Evolutionary conservation across 148 eudicot genomes (phyloP).

Genomic region (Mesembryanthemum crystallinum): DNA sequence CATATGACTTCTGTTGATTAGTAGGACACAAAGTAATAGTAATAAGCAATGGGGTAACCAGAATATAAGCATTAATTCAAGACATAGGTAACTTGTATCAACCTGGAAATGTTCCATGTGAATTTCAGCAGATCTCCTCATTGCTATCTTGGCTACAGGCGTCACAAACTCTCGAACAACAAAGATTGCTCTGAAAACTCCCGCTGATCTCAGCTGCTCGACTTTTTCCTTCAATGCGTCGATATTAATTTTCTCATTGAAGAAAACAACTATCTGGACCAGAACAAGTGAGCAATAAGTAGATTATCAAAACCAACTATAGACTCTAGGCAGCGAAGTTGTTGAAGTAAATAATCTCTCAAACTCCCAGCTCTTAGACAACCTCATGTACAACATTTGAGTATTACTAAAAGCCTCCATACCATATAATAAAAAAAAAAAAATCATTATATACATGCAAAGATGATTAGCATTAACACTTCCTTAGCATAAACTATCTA

Average conservation of each 20-base stretch:
- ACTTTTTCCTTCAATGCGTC: not conserved
- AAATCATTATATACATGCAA: too few species aligned
- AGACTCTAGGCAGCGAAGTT: not conserved
- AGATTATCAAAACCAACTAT: not conserved
- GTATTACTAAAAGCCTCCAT: too few species aligned
- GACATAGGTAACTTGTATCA: too few species aligned
- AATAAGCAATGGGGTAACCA: too few species aligned
- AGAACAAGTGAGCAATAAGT: not conserved
- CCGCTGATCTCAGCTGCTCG: constrained; percentile 5
- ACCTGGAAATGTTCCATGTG: too few species aligned
- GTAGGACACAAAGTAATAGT: too few species aligned
- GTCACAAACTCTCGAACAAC: not conserved
- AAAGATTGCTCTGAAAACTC: constrained; percentile 13
- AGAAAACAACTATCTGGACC: constrained; percentile 9
- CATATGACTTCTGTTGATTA: too few species aligned
- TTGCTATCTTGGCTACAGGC: too few species aligned
- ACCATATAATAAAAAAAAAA: too few species aligned
- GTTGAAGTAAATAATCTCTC: not conserved
- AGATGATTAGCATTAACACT: not conserved
- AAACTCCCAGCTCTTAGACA: not conserved
- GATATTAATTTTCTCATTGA: not conserved
- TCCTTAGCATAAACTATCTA: not conserved
- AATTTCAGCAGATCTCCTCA: too few species aligned
- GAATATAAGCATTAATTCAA: too few species aligned
- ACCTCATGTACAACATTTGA: not conserved